Percentiles rank a stretch among this genome's conserved stretches.
Evolutionary conservation across 2,329 filamentous ascomycete species (phyloP).

Genomic region (Hymenotorrendiella dingleyae): DNA sequence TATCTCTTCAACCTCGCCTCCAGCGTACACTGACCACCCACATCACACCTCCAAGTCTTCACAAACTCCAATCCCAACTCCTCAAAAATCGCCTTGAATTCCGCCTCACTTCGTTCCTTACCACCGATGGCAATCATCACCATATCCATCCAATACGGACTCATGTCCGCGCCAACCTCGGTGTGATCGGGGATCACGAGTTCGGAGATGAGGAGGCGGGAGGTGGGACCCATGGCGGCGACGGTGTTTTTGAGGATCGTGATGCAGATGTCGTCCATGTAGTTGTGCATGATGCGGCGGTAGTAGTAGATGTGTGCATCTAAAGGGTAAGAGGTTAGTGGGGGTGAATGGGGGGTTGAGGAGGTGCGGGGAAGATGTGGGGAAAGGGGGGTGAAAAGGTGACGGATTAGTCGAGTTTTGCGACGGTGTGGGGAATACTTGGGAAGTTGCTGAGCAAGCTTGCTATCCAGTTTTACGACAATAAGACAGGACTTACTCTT

Average conservation of each 20-base stretch:
- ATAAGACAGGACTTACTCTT: conserved; percentile 28
- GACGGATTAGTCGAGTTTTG: too few species aligned
- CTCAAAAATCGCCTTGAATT: conserved; percentile 15
- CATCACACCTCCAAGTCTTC: conserved; percentile 13
- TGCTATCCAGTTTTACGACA: too few species aligned
- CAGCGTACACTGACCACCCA: conserved; percentile 14
- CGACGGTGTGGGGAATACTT: too few species aligned
- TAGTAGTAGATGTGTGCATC: conserved; percentile 29
- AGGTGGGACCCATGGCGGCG: conserved; percentile 27
- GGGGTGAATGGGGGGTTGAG: neutral
- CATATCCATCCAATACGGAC: conserved; percentile 32
- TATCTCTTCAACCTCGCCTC: conserved; percentile 7
- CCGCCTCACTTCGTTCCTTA: conserved; percentile 28
- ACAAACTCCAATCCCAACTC: conserved; percentile 12
- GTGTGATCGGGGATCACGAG: conserved; percentile 23
- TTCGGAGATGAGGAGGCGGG: conserved; percentile 25
- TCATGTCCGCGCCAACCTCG: conserved; percentile 22
- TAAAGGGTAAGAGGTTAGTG: neutral
- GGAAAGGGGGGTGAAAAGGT: neutral
- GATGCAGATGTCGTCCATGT: conserved; percentile 22
- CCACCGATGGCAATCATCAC: conserved; percentile 28
- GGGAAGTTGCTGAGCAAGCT: too few species aligned
- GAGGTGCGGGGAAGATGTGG: neutral
- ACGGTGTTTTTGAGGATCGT: conserved; percentile 22
- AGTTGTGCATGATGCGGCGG: conserved; percentile 32